phyloP scores from a whole-genome alignment of 192 early-diverging fungal genomes.

The Funneliformis geosporum region DNA sequence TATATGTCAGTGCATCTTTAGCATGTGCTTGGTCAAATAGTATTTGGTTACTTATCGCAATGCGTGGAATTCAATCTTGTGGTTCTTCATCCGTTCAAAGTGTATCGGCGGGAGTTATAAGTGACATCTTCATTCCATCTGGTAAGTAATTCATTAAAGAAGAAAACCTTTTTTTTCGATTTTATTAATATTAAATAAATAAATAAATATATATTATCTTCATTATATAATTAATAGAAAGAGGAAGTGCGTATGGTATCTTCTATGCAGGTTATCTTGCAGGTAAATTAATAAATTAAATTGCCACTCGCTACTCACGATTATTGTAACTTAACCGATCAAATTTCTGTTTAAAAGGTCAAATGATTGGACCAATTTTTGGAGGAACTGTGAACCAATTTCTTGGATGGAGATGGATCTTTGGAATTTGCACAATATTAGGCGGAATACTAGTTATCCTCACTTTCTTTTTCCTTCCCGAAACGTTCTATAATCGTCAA shows the following conservation, averaged over 20 bases:
- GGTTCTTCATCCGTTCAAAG: conserved; percentile 40
- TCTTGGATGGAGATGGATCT: conserved; percentile 21
- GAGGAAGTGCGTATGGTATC: conserved; percentile 42
- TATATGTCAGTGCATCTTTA: conserved; percentile 42
- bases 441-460: neutral
- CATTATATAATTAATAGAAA: conserved; percentile 21
- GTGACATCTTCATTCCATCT: conserved; percentile 30
- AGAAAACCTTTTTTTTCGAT: too few relatives aligned
- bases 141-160: neutral
- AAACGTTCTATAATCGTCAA: conserved; percentile 12
- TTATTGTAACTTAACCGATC: too few relatives aligned
- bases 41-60: conserved; percentile 43
- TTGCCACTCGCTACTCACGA: too few relatives aligned
- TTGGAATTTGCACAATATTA: conserved; percentile 13
- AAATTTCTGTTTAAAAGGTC: too few relatives aligned
- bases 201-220: neutral
- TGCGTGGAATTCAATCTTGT: conserved; percentile 42
- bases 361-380: neutral
- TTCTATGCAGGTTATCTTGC: conserved; percentile 14
- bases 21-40: conserved; percentile 36
- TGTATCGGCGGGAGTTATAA: conserved; percentile 39
- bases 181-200: neutral
- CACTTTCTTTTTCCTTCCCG: neutral
- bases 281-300: too few relatives aligned
- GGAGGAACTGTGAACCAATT: conserved; percentile 1